Evolutionary conservation across 352 stramenopile genomes (phyloP), one percentile per base, ranked within the genome.

Genomic region (Phytophthora cactorum): DNA sequence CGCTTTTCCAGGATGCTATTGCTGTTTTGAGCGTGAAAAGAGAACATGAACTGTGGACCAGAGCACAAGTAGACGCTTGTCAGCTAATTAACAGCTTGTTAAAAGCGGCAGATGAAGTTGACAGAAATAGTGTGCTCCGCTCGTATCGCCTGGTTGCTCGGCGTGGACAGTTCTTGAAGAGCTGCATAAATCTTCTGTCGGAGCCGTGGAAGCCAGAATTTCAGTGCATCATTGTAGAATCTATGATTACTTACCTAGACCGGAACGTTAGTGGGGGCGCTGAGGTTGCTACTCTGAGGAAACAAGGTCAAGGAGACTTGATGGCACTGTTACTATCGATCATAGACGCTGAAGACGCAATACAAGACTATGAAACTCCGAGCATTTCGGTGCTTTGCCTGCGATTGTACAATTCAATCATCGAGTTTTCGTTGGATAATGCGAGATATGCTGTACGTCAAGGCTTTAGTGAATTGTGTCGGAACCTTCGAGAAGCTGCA

Each of bases 401-500:
- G 15, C 44, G 22, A 34, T 22, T 68, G 25, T 72, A 47, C 15
- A 68, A 56, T 29, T 45, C 38, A 31, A 41, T 55, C 32, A 68
- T 72, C 29, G 65, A 68, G 31, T 72, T 56, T 41, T 68, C 65
- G 2, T 32, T 59, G n/a, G 15, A 12, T 7, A 72, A 68, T 32
- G 59, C 59, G 3, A 45, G 11, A 12, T 64, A 68, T 32, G 52
- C 52, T 50, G 52, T 38, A 10, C 12, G 15, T 11, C 50, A 51
- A 22, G 31, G n/a, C 0, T 29, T 56, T 22, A 25, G 63, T 1
- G 9, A 39, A 12, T 3, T 38, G 41, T 45, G 59, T 5, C 5
- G 7, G 11, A 22, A 52, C 5, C 36, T 66, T 38, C 56, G 47
- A 66, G 15, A 39, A 3, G n/a, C n/a, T 36, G 14, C 31, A 25